Conservation (phyloP, 805 yeast species). For the Metschnikowia cubensis region DNA sequence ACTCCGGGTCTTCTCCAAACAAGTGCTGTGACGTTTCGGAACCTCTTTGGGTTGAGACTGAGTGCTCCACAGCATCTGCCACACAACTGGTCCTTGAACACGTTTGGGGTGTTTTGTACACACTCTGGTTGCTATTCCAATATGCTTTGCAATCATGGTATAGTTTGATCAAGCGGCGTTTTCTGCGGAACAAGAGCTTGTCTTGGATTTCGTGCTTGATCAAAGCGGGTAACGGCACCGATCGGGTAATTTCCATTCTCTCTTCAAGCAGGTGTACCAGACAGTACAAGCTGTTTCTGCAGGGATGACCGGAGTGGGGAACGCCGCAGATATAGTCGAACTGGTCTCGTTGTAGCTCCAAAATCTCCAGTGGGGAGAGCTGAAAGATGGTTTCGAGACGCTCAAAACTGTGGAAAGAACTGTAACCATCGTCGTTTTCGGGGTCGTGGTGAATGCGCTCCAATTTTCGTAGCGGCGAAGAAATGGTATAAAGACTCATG, state of each 20-base stretch:
- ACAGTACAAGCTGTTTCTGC: constrained; percentile 14
- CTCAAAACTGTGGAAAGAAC: constrained; percentile 2
- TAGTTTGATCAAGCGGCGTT: constrained; percentile 11
- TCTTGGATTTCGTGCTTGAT: constrained; percentile 13
- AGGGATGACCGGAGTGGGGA: constrained; percentile 5
- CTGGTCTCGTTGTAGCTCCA: constrained; percentile 11
- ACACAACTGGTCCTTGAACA: constrained; percentile 13
- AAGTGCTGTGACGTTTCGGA: constrained; percentile 7
- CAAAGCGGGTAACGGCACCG: constrained; percentile 12
- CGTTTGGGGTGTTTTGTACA: constrained; percentile 8
- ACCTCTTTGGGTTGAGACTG: constrained; percentile 8
- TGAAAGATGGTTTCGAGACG: constrained; percentile 10
- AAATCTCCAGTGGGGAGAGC: constrained; percentile 13
- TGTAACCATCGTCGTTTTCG: neutral
- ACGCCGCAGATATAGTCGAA: constrained; percentile 19
- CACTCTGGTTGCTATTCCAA: constrained; percentile 11
- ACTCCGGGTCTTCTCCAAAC: neutral
- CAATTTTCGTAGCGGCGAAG: constrained; percentile 12
- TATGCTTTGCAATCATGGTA: constrained; percentile 12
- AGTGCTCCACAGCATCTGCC: neutral
- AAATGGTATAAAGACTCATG: constrained; percentile 3
- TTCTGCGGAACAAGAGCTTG: constrained; percentile 9
- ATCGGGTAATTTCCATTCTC: constrained; percentile 8
- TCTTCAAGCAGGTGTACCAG: constrained; percentile 14
- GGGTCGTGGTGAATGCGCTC: neutral